phyloP scores from a whole-genome alignment of 2,329 filamentous ascomycete genomes.

The Emericellopsis atlantica region DNA sequence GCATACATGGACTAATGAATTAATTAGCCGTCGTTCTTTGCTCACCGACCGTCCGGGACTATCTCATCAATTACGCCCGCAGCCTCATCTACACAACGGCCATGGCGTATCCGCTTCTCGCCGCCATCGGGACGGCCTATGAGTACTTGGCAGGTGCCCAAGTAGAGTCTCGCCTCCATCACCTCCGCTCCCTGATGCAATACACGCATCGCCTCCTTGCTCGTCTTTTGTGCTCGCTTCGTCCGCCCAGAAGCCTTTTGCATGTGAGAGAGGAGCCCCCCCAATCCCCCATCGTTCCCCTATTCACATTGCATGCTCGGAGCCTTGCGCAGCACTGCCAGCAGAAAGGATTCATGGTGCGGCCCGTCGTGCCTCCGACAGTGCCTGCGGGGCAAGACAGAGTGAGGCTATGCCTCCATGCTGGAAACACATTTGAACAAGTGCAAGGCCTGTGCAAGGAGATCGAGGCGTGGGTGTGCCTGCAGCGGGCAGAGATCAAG shows the following conservation, averaged over 20 bases:
- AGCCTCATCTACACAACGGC: conserved; percentile 65
- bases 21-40: conserved; percentile 43
- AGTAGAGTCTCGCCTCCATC: conserved; percentile 21
- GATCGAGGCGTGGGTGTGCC: conserved; percentile 33
- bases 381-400: conserved; percentile 51
- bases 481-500: neutral
- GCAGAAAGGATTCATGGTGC: conserved; percentile 41
- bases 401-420: conserved; percentile 56
- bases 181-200: conserved; percentile 18
- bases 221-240: conserved; percentile 13
- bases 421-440: conserved; percentile 46
- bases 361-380: conserved; percentile 56
- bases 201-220: conserved; percentile 33
- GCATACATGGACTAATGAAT: conserved; percentile 5
- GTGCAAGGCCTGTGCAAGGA: conserved; percentile 37
- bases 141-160: conserved; percentile 37
- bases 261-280: conserved; percentile 22
- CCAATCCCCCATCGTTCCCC: conserved; percentile 50
- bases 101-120: conserved; percentile 47
- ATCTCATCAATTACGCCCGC: conserved; percentile 66
- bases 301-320: conserved; percentile 45
- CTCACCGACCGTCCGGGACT: conserved; percentile 42
- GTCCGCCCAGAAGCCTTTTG: conserved; percentile 20
- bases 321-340: conserved; percentile 49
- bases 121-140: conserved; percentile 45